Base-by-base conservation (phyloP, 2,329 filamentous ascomycete genomes). In the Aspergillus persii region DNA sequence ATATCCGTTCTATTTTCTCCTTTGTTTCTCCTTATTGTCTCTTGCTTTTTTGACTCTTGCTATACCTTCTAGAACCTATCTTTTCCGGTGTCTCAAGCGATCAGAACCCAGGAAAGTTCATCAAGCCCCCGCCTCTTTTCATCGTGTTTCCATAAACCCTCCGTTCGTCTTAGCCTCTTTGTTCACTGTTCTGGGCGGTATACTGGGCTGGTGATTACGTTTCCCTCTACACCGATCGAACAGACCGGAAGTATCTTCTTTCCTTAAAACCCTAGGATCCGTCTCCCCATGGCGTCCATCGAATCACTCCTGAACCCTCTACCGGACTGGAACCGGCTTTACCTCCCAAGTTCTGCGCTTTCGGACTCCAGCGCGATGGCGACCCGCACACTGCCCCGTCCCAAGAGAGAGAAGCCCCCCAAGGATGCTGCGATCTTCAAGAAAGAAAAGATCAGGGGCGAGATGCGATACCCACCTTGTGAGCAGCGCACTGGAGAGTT, bases 401-500 rank as follows among this genome's bases (percentile, higher is more conserved):
- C 67, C 27, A 77, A 75, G 63, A 74, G 71, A 68, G 81, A 82
- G 63, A 91, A 88, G 76, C 79, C 88, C 69, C 77, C 83, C 59
- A 91, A 90, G 72, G 86, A 90, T 67, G 83, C 81, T 30, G 82
- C 85, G 0, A 76, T 88, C 7, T 87, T 89, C 71, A 80, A 81
- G 30, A 86, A 84, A 67, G 85, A 84, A 50, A 82, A 83, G 59
- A 79, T 85, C 33, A 86, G 86, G 62, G 91, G 89, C 3, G 78
- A 83, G 30, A 81, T 96, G 65, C 88, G 89, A 70, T 96, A 89
- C 70, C 84, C 83, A 18, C 91, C 93, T 0, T 88, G 86, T 70
- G 91, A 96, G 70, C 79, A 83, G 50, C 75, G 89, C 33, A 84
- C 89, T 63, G 80, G 83, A 27, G 72, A 79, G 26, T 80, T 89